Evolutionary conservation across 495 filamentous ascomycete species (phyloP).

Genomic region (Evansstolkia leycettana): DNA sequence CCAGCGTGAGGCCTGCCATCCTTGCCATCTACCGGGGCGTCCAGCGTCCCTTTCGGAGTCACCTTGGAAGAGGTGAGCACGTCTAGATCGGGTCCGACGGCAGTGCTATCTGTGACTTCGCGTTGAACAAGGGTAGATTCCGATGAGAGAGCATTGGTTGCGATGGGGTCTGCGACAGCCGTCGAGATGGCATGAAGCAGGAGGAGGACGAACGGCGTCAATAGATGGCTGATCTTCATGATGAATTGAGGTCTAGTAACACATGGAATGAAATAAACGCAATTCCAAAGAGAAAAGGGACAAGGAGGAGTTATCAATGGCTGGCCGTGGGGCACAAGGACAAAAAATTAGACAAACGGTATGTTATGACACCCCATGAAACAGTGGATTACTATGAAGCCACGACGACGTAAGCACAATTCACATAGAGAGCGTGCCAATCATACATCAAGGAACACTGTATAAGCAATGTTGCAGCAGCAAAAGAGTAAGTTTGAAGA

Average conservation of each 20-base stretch:
- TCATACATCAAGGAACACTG: too few species aligned
- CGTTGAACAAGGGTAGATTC: slow-evolving; percentile 7
- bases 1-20: slow-evolving; percentile 93
- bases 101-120: slow-evolving; percentile 12
- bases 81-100: slow-evolving; percentile 6
- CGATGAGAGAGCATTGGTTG: slow-evolving; percentile 1
- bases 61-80: slow-evolving; percentile 10
- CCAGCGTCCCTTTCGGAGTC: slow-evolving; percentile 52
- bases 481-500: neutral
- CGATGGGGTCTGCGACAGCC: slow-evolving; percentile 11
- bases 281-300: too few species aligned
- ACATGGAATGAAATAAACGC: too few species aligned
- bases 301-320: too few species aligned
- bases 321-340: too few species aligned
- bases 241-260: slow-evolving; percentile 3
- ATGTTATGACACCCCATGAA: too few species aligned
- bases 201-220: slow-evolving; percentile 19
- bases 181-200: slow-evolving; percentile 26
- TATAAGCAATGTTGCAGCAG: too few species aligned
- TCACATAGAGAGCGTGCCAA: too few species aligned
- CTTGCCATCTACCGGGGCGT: slow-evolving; percentile 87
- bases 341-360: too few species aligned
- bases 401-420: too few species aligned
- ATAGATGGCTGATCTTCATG: slow-evolving; percentile 22
- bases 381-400: too few species aligned